Percentiles rank a stretch among this genome's conserved stretches.
Conservation (phyloP, 2,329 filamentous ascomycete genomes). For the Colletotrichum magnum region DNA sequence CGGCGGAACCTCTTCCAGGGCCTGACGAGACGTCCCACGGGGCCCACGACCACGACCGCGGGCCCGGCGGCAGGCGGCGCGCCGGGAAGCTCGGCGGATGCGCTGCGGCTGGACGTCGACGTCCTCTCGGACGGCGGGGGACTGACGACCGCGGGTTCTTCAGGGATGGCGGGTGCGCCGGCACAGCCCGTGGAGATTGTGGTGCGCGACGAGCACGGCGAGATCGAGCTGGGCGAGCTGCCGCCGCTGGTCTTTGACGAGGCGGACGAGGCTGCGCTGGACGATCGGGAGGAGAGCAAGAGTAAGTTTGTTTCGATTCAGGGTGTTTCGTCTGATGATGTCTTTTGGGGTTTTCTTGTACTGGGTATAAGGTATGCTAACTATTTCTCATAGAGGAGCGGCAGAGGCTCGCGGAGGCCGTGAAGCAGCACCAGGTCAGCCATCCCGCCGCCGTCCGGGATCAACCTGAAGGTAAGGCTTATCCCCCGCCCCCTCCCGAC, state of each 20-base stretch:
- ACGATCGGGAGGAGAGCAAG: conserved; percentile 71
- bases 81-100: conserved; percentile 56
- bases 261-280: conserved; percentile 68
- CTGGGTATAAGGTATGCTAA: conserved; percentile 44
- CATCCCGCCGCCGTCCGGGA: conserved; percentile 66
- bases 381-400: conserved; percentile 64
- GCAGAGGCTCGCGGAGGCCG: conserved; percentile 71
- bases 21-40: conserved; percentile 70
- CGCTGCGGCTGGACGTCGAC: conserved; percentile 63
- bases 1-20: conserved; percentile 73
- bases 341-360: background rate
- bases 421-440: conserved; percentile 72
- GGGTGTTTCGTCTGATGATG: background rate
- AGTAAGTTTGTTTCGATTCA: conserved; percentile 53
- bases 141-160: no score
- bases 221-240: conserved; percentile 72
- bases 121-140: conserved; percentile 53
- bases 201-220: conserved; percentile 73
- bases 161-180: no score
- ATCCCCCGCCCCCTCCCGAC: background rate
- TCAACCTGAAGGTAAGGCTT: conserved; percentile 62
- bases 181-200: conserved; percentile 66
- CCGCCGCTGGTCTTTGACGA: conserved; percentile 68
- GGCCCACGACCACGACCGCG: conserved; percentile 42
- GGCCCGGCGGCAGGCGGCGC: conserved; percentile 44